Percentiles rank a stretch among this genome's conserved stretches.
Evolutionary conservation across 2,329 filamentous ascomycete species (phyloP).

Genomic region (Clonostachys rosea): DNA sequence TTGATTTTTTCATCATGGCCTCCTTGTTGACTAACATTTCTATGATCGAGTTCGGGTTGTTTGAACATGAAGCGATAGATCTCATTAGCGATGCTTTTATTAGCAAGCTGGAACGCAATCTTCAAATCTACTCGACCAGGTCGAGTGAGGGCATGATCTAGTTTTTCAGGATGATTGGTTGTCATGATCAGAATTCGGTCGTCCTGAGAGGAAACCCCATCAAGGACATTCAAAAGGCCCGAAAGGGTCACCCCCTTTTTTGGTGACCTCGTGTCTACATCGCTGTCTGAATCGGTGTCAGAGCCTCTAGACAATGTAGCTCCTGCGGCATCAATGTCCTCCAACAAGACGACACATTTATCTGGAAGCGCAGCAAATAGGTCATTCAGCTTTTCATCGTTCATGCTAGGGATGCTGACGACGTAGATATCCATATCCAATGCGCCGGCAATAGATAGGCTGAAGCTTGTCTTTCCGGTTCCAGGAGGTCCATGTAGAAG

Average conservation of each 20-base stretch:
- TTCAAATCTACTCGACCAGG: conserved; percentile 70
- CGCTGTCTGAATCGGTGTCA: conserved; percentile 8
- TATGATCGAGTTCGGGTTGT: too few relatives aligned
- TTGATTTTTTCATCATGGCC: too few relatives aligned
- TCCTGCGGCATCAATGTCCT: too few relatives aligned
- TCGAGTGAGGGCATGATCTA: conserved; percentile 70
- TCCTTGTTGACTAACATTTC: too few relatives aligned
- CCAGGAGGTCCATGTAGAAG: conserved; percentile 73
- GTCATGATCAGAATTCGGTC: conserved; percentile 80
- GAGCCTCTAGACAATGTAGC: not conserved
- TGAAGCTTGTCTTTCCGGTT: conserved; percentile 68
- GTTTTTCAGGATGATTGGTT: conserved; percentile 68
- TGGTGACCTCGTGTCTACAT: conserved; percentile 10
- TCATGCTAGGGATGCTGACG: conserved; percentile 49
- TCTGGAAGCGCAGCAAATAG: too few relatives aligned
- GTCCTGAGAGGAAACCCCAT: conserved; percentile 76
- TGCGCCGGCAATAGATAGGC: conserved; percentile 59
- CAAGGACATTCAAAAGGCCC: conserved; percentile 77
- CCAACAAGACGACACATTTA: too few relatives aligned
- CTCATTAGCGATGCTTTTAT: conserved; percentile 13
- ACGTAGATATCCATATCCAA: conserved; percentile 65
- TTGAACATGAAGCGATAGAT: too few relatives aligned
- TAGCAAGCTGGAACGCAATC: conserved; percentile 58
- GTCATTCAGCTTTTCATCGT: conserved; percentile 41
- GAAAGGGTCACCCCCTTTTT: conserved; percentile 66